These are phyloP conservation scores for Rutstroemia sp. DNA, from an alignment of 2,329 filamentous ascomycete species.

Conservation along the genomic window DNA sequence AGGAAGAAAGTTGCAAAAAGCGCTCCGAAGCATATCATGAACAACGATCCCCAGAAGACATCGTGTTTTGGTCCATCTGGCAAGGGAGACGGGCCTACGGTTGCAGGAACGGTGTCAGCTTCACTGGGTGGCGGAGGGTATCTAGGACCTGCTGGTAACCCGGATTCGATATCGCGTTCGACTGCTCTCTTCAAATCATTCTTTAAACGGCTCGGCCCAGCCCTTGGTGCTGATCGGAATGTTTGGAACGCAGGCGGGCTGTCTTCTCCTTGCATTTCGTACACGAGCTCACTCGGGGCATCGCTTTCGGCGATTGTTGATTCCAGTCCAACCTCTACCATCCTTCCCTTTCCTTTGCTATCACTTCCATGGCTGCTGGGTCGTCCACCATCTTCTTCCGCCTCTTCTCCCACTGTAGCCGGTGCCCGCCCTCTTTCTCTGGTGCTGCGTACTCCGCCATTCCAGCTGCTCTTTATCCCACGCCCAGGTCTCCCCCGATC, in stretches of 20 bases:
- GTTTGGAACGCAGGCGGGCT: constrained; percentile 56
- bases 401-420: constrained; percentile 32
- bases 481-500: constrained; percentile 35
- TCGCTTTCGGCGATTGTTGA: constrained; percentile 53
- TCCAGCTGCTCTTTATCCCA: constrained; percentile 60
- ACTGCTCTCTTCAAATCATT: constrained; percentile 16
- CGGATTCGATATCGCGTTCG: constrained; percentile 20
- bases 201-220: constrained; percentile 26
- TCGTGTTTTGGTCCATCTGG: constrained; percentile 75
- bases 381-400: constrained; percentile 23
- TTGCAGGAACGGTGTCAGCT: constrained; percentile 42
- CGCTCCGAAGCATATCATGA: constrained; percentile 74
- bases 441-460: constrained; percentile 34
- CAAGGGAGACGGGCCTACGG: constrained; percentile 46
- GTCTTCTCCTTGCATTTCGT: constrained; percentile 44
- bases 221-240: constrained; percentile 34
- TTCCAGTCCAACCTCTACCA: constrained; percentile 85
- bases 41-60: constrained; percentile 85
- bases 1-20: constrained; percentile 85
- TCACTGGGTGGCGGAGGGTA: constrained; percentile 25
- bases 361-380: constrained; percentile 24
- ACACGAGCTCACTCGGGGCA: constrained; percentile 52
- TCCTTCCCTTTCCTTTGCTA: constrained; percentile 53
- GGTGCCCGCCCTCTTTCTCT: constrained; percentile 23
- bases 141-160: constrained; percentile 9